phyloP scores from a whole-genome alignment of 2,329 filamentous ascomycete genomes.

The Thelonectria blattea region DNA sequence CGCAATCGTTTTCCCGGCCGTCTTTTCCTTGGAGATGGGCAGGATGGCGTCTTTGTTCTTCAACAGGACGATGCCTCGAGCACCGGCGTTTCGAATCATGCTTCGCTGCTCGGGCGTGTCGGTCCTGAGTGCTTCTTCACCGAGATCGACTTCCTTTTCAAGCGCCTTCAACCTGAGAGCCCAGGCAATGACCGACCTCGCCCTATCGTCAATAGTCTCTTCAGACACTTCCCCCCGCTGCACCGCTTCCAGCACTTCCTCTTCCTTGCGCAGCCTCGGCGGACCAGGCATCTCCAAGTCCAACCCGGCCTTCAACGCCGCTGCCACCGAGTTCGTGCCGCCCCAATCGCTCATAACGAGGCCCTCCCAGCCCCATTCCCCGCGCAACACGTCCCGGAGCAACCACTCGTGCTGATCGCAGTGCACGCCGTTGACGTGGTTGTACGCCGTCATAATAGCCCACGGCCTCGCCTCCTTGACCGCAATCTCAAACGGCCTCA shows the following conservation, averaged over 20 bases:
- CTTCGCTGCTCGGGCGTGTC: constrained; percentile 35
- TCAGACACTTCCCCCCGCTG: constrained; percentile 13
- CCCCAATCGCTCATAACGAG: constrained; percentile 35
- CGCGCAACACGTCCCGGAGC: constrained; percentile 40
- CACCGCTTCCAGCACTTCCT: constrained; percentile 11
- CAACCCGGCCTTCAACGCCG: constrained; percentile 31
- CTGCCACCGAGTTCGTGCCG: constrained; percentile 33
- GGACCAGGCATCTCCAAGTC: constrained; percentile 44
- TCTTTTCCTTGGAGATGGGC: constrained; percentile 53
- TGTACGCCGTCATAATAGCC: constrained; percentile 39
- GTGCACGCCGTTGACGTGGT: constrained; percentile 47
- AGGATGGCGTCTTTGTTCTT: constrained; percentile 65
- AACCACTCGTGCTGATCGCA: constrained; percentile 28
- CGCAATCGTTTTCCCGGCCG: constrained; percentile 34
- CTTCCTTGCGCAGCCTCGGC: constrained; percentile 21
- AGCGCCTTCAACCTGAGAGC: constrained; percentile 17
- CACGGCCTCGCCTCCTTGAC: constrained; percentile 45
- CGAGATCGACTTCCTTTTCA: constrained; percentile 19
- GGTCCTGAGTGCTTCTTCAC: constrained; percentile 21
- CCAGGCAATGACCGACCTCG: not conserved
- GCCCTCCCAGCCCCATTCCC: constrained; percentile 48
- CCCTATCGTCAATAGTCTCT: constrained; percentile 13
- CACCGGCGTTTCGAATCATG: constrained; percentile 27
- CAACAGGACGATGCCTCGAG: constrained; percentile 64
- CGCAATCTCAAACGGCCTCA: constrained; percentile 46